Conservation (phyloP, 2,329 filamentous ascomycete species). For the Simplicillium sp. region DNA sequence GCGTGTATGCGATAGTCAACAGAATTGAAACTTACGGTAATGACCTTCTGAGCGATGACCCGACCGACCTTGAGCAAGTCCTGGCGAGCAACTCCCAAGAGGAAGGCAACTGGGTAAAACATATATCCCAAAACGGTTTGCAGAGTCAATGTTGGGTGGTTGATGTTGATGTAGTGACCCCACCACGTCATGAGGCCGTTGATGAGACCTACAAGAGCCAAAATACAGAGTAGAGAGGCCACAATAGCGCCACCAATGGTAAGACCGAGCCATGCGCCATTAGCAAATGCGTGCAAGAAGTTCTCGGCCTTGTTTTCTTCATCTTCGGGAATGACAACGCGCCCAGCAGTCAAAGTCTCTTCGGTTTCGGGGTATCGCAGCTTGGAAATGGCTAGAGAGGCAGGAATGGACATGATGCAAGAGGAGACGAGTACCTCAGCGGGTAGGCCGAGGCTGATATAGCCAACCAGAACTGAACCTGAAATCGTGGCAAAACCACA, state of each 20-base stretch:
- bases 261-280: constrained; percentile 76
- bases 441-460: constrained; percentile 76
- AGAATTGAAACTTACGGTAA: constrained; percentile 44
- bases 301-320: constrained; percentile 70
- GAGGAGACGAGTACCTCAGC: constrained; percentile 79
- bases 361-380: constrained; percentile 83
- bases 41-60: constrained; percentile 77
- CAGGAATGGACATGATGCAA: constrained; percentile 93
- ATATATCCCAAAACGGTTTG: constrained; percentile 69
- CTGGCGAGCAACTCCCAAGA: constrained; percentile 66
- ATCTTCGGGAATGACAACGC: constrained; percentile 72
- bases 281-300: constrained; percentile 73
- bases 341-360: constrained; percentile 73
- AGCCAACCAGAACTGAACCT: constrained; percentile 77
- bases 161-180: constrained; percentile 69
- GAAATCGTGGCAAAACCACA: constrained; percentile 90
- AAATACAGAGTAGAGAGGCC: constrained; percentile 72
- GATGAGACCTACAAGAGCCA: constrained; percentile 63
- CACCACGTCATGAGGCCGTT: constrained; percentile 78
- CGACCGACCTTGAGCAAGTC: constrained; percentile 64
- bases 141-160: constrained; percentile 57
- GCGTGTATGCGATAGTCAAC: not conserved
- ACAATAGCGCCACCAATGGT: constrained; percentile 82
- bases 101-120: constrained; percentile 68
- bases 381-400: constrained; percentile 81